Evolutionary conservation across 2,329 filamentous ascomycete species (phyloP).

Genomic region (Tolypocladium cylindrosporum): DNA sequence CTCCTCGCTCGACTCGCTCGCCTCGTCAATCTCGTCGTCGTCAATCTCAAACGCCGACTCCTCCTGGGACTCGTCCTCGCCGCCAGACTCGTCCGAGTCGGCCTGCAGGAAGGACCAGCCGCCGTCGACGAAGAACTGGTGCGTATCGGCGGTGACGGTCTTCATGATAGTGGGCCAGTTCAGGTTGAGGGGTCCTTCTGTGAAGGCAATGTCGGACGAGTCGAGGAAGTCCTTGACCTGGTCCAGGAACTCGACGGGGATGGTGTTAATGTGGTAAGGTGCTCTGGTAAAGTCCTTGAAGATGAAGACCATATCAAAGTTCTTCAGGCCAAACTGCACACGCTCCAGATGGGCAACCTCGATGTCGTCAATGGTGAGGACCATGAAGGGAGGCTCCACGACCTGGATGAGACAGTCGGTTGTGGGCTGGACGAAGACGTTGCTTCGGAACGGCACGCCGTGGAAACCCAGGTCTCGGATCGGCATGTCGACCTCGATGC

Average conservation of each 20-base stretch:
- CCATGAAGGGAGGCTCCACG: constrained; percentile 93
- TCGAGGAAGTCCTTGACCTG: constrained; percentile 97
- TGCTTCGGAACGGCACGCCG: constrained; percentile 90
- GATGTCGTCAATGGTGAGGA: constrained; percentile 89
- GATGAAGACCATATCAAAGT: constrained; percentile 96
- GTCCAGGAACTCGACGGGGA: constrained; percentile 89
- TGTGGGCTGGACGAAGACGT: constrained; percentile 89
- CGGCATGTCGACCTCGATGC: constrained; percentile 89
- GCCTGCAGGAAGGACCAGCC: constrained; percentile 89
- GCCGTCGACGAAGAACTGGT: constrained; percentile 89
- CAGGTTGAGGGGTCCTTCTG: constrained; percentile 89
- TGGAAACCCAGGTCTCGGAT: constrained; percentile 95
- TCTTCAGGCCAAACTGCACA: constrained; percentile 94
- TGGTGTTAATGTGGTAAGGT: constrained; percentile 93
- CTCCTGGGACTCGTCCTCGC: constrained; percentile 70
- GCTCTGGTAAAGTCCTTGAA: constrained; percentile 95
- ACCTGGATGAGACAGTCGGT: constrained; percentile 96
- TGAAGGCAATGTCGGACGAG: constrained; percentile 87
- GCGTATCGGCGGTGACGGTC: constrained; percentile 87
- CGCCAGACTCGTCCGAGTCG: constrained; percentile 78
- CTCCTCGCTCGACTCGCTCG: constrained; percentile 65
- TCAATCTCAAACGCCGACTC: constrained; percentile 89
- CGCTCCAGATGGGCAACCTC: constrained; percentile 94
- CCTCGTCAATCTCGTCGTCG: constrained; percentile 78
- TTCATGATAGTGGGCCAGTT: constrained; percentile 99